Evolutionary conservation across 352 stramenopile genomes (phyloP), one percentile per base, ranked within the genome.

Genomic region (Pythium rishiriense): DNA sequence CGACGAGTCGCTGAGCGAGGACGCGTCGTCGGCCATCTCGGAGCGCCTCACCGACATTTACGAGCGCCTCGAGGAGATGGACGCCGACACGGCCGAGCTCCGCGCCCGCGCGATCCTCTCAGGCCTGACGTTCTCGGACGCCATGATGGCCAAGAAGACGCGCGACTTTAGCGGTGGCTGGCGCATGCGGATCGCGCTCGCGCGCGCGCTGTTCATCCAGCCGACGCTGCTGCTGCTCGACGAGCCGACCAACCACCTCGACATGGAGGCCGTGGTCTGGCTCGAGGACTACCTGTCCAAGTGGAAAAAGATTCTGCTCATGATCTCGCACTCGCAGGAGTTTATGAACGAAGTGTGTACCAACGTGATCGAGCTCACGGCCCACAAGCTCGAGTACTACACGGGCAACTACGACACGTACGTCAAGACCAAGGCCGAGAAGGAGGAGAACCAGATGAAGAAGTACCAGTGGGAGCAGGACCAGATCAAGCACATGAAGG

Each of bases 321-420:
- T 99, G 75, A 98, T 99, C 66, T 98, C 88, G 39, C 97, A 99
- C 86, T 98, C 96, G 60, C 95, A 99, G 78, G 97, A 99, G 74
- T 99, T 99, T 73, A 91, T 99, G 71, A 99, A 99, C 80, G 94
- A 97, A 64, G 97, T 99, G 51, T 99, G 95, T 68, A 99, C 97
- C 21, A 98, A 99, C 79, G 99, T 98, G 55, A 97, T 99, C 46
- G 93, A 99, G 47, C 91, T 99, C 50, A 96, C 79, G 49, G 78
- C 91, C 54, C 90, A 92, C 57, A 98, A 98, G 72, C 84, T 99
- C n/a, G 83, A 94, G 64, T 99, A 99, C 79, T 99, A 99, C 78
- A 79, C 87, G 47, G 97, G 97, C 75, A 99, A 99, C 77, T 99
- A 99, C 81, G 96, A 99, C 80, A 95, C 93, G 73, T 99, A 98